These are phyloP conservation scores for Cornus kousa DNA, from an alignment of 148 eudicot genomes.

Conservation along the genomic window DNA sequence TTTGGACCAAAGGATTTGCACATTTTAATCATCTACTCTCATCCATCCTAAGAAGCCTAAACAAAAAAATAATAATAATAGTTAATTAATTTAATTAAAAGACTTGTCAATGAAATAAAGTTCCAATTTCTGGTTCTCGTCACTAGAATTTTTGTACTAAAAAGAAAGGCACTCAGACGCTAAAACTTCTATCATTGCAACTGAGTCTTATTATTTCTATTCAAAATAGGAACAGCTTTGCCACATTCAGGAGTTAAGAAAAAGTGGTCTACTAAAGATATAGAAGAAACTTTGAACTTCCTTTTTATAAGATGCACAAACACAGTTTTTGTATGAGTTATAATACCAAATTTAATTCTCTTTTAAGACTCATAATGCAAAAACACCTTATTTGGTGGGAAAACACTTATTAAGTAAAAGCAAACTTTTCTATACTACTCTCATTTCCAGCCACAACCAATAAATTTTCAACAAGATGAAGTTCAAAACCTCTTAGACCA, in stretches of 20 bases:
- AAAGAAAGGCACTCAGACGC: no score
- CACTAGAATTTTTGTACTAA: no score
- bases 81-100: no score
- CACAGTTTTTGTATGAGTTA: neutral
- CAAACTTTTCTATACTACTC: neutral
- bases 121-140: no score
- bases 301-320: neutral
- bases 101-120: no score
- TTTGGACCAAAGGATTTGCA: neutral
- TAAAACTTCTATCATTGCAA: no score
- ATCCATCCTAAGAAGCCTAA: neutral
- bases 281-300: neutral
- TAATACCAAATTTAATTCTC: neutral
- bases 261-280: no score
- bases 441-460: neutral
- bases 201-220: no score
- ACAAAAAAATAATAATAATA: no score
- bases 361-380: no score
- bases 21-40: neutral
- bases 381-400: neutral
- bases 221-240: no score
- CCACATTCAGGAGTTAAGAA: no score
- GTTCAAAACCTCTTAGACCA: neutral
- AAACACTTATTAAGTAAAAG: neutral
- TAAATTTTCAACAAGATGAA: neutral